Evolutionary conservation across 2,329 filamentous ascomycete species (phyloP).

Genomic region (Pleoardoris graminearum): DNA sequence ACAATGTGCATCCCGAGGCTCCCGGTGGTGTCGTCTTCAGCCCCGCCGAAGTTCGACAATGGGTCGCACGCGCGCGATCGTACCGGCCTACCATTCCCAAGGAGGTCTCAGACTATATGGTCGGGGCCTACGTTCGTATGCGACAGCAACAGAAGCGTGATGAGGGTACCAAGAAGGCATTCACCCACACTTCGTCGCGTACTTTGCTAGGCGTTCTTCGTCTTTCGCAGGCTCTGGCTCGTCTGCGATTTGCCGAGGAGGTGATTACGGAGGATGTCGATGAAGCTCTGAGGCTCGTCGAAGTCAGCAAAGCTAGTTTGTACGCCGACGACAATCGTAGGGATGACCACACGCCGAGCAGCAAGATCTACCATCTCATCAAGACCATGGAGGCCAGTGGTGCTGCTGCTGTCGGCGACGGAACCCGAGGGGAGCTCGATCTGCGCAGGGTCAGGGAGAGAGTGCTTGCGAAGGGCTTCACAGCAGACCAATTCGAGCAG

Average conservation of each 20-base stretch:
- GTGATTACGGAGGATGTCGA: constrained; percentile 94
- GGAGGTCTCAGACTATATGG: constrained; percentile 90
- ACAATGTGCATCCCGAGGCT: constrained; percentile 83
- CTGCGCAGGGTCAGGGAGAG: constrained; percentile 87
- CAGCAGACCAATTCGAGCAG: constrained; percentile 84
- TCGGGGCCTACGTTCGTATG: constrained; percentile 94
- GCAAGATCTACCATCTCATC: constrained; percentile 93
- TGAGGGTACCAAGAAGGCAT: constrained; percentile 87
- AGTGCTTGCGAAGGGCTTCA: constrained; percentile 95
- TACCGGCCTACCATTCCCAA: constrained; percentile 86
- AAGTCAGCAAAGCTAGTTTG: constrained; percentile 90
- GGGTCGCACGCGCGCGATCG: constrained; percentile 88
- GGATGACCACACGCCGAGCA: constrained; percentile 77
- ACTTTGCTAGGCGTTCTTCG: constrained; percentile 91
- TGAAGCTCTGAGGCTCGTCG: constrained; percentile 85
- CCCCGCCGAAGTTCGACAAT: constrained; percentile 91
- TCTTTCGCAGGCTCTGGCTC: constrained; percentile 89
- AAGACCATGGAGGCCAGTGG: constrained; percentile 84
- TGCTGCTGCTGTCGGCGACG: constrained; percentile 76
- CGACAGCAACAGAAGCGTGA: constrained; percentile 89
- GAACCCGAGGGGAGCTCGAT: constrained; percentile 73
- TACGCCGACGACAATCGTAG: constrained; percentile 65
- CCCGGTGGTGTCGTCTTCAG: constrained; percentile 76
- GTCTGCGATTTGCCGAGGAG: constrained; percentile 81
- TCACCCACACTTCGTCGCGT: constrained; percentile 90